Evolutionary conservation across 2,329 filamentous ascomycete genomes (phyloP).

Genomic region (Aspergillus sp.): DNA sequence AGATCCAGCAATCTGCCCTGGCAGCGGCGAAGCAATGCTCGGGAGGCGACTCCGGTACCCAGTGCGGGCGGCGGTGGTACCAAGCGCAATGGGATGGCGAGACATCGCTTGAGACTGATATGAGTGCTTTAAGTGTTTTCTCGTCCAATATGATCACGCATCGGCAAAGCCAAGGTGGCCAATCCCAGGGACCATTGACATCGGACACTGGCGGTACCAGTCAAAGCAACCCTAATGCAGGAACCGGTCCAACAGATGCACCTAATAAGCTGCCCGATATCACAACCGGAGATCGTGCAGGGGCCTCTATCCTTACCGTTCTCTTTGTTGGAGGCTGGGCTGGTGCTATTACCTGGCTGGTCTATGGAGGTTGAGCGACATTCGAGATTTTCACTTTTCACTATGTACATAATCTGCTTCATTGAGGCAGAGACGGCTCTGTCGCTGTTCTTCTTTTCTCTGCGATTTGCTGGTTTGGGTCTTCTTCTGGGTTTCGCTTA

Average conservation of each 20-base stretch:
- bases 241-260: conserved; percentile 25
- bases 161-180: conserved; percentile 28
- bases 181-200: conserved; percentile 37
- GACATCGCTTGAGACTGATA: conserved; percentile 43
- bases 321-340: conserved; percentile 32
- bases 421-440: not conserved
- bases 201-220: conserved; percentile 61
- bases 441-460: not conserved
- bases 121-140: conserved; percentile 43
- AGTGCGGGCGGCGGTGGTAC: conserved; percentile 54
- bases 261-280: conserved; percentile 24
- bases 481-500: not conserved
- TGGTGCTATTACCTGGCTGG: conserved; percentile 32
- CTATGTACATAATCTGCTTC: not conserved
- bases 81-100: conserved; percentile 39
- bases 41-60: conserved; percentile 57
- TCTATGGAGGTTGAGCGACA: conserved; percentile 26
- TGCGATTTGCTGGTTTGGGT: not conserved
- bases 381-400: not conserved
- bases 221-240: conserved; percentile 48
- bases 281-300: conserved; percentile 39
- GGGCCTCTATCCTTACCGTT: conserved; percentile 38
- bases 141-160: conserved; percentile 33
- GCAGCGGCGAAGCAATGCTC: conserved; percentile 66
- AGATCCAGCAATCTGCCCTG: conserved; percentile 59